Evolutionary conservation across 441 rosid species (phyloP), one percentile per base, ranked within the genome.

Genomic region (Geranium incanum): DNA sequence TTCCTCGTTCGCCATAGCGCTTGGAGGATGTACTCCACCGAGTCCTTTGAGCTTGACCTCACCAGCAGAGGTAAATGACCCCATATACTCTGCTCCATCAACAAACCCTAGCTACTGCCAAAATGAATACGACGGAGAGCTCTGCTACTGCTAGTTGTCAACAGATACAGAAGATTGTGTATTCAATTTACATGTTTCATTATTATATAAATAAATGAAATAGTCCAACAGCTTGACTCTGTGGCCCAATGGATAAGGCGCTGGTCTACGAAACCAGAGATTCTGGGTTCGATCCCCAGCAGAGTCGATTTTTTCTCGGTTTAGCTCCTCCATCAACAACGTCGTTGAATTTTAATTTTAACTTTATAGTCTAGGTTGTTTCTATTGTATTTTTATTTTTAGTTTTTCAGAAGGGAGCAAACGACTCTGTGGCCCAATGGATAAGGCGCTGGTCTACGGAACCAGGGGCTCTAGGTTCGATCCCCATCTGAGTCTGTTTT

Each of bases 241-340:
- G 50, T 90, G 98, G 97, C 97, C 93, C 98, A 95, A 95, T 92
- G 99, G 96, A 92, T 90, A 90, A 90, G 95, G 97, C 88, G 95
- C 93, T 89, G 97, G 95, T 90, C 98, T 90, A 92, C 93, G 92
- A 77, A 89, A 86, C 92, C 95, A 90, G 97, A 92, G 96, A 89
- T 72, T 89, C 88, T 88, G 93, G 96, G 96, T 95, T 89, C 94
- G 96, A 92, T 90, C 87, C 88, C 94, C 92, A 84, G 89, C 66
- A 85, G 87, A 90, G 93, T 89, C 91, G 93, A 28, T 1, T 28
- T 28, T 28, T 28, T 28, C 33, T 28, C 3, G 33, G 1, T 28
- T 28, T 28, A 28, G 33, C 33, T 28, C 3, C 48, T 1, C 48
- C 48, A 9, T 9, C 1, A 41, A 41, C 48, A 6, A 6, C 48